Evolutionary conservation across 768 basidiomycete species (phyloP).

Genomic region (Mrakia hoshinonis): DNA sequence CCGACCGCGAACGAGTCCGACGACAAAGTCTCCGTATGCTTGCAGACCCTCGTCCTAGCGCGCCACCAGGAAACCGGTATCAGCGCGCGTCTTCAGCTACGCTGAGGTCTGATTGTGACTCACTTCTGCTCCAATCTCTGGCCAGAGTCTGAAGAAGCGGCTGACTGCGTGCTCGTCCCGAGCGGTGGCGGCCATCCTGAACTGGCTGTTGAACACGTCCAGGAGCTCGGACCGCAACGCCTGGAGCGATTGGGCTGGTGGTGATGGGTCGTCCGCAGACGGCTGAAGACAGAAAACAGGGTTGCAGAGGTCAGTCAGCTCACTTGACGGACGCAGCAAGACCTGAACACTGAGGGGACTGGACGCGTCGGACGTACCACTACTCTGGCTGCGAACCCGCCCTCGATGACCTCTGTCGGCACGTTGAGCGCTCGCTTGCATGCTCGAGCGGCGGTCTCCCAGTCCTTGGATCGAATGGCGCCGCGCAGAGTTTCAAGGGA

Average conservation of each 20-base stretch:
- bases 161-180: slow-evolving; percentile 79
- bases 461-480: slow-evolving; percentile 71
- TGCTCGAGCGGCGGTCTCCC: slow-evolving; percentile 88
- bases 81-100: background rate
- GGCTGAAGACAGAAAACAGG: slow-evolving; percentile 52
- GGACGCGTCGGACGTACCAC: slow-evolving; percentile 58
- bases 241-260: slow-evolving; percentile 74
- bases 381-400: slow-evolving; percentile 72
- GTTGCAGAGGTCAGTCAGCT: background rate
- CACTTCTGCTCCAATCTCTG: slow-evolving; percentile 80
- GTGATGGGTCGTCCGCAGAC: slow-evolving; percentile 74
- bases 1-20: slow-evolving; percentile 73
- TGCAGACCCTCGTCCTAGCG: slow-evolving; percentile 66
- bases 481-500: slow-evolving; percentile 38
- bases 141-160: slow-evolving; percentile 95
- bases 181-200: slow-evolving; percentile 67
- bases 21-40: slow-evolving; percentile 85
- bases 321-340: slow-evolving; percentile 39
- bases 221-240: slow-evolving; percentile 66
- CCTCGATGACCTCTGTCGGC: slow-evolving; percentile 65
- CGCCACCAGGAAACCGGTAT: background rate
- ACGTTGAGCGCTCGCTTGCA: slow-evolving; percentile 85
- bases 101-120: background rate
- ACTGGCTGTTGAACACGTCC: slow-evolving; percentile 65
- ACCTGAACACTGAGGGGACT: slow-evolving; percentile 64